Evolutionary conservation across 257 asterid species (phyloP).

Genomic region (Henckelia pumila): DNA sequence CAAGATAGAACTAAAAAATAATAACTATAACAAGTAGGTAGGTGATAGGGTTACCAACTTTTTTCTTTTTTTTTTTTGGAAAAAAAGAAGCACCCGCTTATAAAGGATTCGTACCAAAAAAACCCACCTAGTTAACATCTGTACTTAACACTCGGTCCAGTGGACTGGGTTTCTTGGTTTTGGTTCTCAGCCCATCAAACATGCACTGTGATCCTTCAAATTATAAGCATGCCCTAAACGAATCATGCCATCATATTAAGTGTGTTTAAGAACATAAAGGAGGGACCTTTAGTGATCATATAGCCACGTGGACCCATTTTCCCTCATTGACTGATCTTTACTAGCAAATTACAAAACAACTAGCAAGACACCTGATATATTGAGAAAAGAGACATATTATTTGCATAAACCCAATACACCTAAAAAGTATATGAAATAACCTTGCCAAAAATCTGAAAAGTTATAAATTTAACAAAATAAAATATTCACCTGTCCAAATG

Average conservation of each 20-base stretch:
- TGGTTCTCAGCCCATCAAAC: background rate
- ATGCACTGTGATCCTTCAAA: background rate
- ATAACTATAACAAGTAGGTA: background rate
- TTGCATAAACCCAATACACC: conserved; percentile 1
- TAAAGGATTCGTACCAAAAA: background rate
- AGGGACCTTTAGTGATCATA: background rate
- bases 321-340: background rate
- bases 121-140: background rate
- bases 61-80: too few species aligned
- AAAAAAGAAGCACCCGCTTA: background rate
- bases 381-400: background rate
- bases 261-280: background rate
- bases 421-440: background rate
- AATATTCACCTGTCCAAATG: conserved; percentile 66
- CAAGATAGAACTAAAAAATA: background rate
- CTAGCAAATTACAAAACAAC: background rate
- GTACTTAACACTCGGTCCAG: background rate
- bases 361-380: background rate
- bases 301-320: background rate
- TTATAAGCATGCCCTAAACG: background rate
- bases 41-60: background rate
- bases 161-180: background rate
- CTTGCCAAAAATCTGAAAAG: conserved; percentile 6
- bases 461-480: conserved; percentile 20
- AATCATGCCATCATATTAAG: background rate